These are phyloP conservation scores for Jasminum sambac DNA, from an alignment of 257 asterid genomes.

Conservation along the genomic window DNA sequence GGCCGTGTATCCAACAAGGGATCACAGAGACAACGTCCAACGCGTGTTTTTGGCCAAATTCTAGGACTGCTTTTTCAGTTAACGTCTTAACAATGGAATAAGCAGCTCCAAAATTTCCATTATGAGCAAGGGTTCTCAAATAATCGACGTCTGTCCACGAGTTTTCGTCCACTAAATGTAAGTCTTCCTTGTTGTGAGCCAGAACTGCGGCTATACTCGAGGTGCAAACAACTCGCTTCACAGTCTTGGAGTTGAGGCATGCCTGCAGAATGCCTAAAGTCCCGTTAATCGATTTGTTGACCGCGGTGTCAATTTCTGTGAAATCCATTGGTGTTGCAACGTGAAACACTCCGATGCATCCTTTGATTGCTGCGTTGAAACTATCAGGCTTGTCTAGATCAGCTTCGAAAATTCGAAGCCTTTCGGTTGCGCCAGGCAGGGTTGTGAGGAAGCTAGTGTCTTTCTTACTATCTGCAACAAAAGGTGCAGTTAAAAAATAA, in stretches of 20 bases:
- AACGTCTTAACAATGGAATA: slow-evolving; percentile 45
- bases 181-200: not conserved
- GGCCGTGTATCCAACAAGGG: slow-evolving; percentile 56
- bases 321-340: slow-evolving; percentile 55
- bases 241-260: slow-evolving; percentile 37
- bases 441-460: slow-evolving; percentile 50
- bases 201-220: slow-evolving; percentile 30
- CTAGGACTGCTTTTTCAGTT: slow-evolving; percentile 56
- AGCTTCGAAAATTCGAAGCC: slow-evolving; percentile 53
- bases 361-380: slow-evolving; percentile 48
- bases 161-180: slow-evolving; percentile 34
- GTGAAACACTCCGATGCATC: slow-evolving; percentile 67
- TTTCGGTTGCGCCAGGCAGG: slow-evolving; percentile 48
- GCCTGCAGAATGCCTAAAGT: slow-evolving; percentile 35
- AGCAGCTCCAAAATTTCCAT: slow-evolving; percentile 15
- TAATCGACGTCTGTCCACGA: slow-evolving; percentile 43
- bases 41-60: slow-evolving; percentile 44
- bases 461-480: slow-evolving; percentile 29
- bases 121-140: not conserved
- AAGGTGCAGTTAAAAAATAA: not conserved
- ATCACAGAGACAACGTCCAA: slow-evolving; percentile 46
- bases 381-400: slow-evolving; percentile 56
- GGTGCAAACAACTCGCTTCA: slow-evolving; percentile 50
- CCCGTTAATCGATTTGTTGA: slow-evolving; percentile 35
- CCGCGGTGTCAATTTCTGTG: slow-evolving; percentile 30